These are phyloP conservation scores for Agastache rugosa DNA, from an alignment of 257 asterid genomes.

Conservation along the genomic window DNA sequence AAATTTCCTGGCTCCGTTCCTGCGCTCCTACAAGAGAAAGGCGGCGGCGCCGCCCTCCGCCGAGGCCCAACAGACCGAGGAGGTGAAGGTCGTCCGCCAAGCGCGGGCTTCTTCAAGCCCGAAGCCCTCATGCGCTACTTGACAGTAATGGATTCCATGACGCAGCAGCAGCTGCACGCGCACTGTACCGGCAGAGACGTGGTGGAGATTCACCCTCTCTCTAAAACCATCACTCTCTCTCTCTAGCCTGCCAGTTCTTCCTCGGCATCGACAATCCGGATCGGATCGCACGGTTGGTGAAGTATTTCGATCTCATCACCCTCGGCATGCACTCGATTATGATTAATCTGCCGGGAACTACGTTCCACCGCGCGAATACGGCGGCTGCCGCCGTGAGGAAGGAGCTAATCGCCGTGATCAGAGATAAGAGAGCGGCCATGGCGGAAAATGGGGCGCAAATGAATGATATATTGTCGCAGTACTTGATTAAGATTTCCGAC, in stretches of 20 bases:
- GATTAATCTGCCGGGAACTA: constrained; percentile 59
- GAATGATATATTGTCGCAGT: constrained; percentile 48
- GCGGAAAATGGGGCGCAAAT: constrained; percentile 27
- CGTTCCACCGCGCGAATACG: constrained; percentile 52
- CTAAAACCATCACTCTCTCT: constrained; percentile 52
- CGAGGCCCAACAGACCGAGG: constrained; percentile 17
- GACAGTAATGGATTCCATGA: constrained; percentile 51
- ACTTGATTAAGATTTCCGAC: constrained; percentile 45
- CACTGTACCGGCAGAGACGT: constrained; percentile 46
- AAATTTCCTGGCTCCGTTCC: too few relatives aligned
- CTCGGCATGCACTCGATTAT: constrained; percentile 62
- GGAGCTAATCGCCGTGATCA: constrained; percentile 58
- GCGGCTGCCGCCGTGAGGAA: constrained; percentile 62
- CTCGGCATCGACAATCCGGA: constrained; percentile 55
- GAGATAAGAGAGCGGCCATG: constrained; percentile 58
- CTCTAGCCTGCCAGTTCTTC: constrained; percentile 61
- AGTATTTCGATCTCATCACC: constrained; percentile 54
- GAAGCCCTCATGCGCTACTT: constrained; percentile 60
- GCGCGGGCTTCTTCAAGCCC: constrained; percentile 70
- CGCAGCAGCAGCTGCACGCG: constrained; percentile 39
- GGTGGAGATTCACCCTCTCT: constrained; percentile 48
- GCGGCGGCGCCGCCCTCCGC: constrained; percentile 5
- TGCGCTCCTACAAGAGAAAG: constrained; percentile 53
- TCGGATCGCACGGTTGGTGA: constrained; percentile 52
- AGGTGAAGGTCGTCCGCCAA: constrained; percentile 47